phyloP scores from a whole-genome alignment of 1,284 basidiomycete species.

The Volvariella volvacea region DNA sequence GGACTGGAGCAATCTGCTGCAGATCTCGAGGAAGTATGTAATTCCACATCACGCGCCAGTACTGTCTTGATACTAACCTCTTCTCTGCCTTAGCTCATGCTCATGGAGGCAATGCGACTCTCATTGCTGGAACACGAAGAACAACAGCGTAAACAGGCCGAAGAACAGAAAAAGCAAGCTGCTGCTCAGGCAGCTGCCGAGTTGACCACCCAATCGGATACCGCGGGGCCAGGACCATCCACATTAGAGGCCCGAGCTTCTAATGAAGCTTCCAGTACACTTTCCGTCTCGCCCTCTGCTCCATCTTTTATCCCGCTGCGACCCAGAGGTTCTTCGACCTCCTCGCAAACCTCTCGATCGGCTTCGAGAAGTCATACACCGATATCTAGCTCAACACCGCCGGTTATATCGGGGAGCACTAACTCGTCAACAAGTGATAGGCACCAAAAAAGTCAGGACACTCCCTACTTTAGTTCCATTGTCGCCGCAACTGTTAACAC shows the following conservation, averaged over 20 bases:
- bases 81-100: constrained; percentile 69
- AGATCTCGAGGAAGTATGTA: constrained; percentile 83
- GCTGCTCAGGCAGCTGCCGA: constrained; percentile 18
- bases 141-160: constrained; percentile 63
- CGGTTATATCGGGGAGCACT: constrained; percentile 7
- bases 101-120: constrained; percentile 98
- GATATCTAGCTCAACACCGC: constrained; percentile 15
- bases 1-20: constrained; percentile 40
- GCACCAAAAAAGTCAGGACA: no score
- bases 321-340: constrained; percentile 10
- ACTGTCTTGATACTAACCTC: neutral
- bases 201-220: constrained; percentile 1
- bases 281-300: constrained; percentile 10
- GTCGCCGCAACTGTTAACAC: no score
- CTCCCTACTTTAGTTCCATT: no score
- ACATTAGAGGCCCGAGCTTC: constrained; percentile 8
- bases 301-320: constrained; percentile 6
- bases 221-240: constrained; percentile 13
- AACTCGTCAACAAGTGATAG: no score
- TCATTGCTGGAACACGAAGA: constrained; percentile 90
- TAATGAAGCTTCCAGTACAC: constrained; percentile 7
- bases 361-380: constrained; percentile 20
- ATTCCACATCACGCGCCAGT: neutral
- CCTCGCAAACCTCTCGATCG: constrained; percentile 10
- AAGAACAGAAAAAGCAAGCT: constrained; percentile 43